A percentile compares a stretch with the other conserved stretches of the same genome.
Evolutionary conservation across 305 asterid species (phyloP).

Genomic region (Fraxinus albicans): DNA sequence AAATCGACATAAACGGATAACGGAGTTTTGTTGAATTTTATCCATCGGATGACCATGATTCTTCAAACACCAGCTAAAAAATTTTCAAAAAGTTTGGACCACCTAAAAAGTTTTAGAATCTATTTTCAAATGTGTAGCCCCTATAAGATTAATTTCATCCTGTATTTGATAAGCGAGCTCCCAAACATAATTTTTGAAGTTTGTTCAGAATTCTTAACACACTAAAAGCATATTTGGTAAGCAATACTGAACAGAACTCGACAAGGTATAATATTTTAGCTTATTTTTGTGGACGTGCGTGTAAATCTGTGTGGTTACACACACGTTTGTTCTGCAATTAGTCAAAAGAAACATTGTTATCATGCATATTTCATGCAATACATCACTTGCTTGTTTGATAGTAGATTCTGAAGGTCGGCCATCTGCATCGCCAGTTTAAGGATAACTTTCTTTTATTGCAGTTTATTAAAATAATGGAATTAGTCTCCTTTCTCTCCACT

Average conservation of each 20-base stretch:
- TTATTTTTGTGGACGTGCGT: neutral
- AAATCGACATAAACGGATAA: neutral
- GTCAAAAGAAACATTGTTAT: neutral
- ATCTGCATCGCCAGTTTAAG: constrained; percentile 11
- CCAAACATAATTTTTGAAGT: neutral
- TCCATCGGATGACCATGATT: neutral
- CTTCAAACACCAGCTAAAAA: neutral
- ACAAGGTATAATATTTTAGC: neutral
- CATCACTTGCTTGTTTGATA: constrained; percentile 8
- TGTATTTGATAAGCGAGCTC: neutral
- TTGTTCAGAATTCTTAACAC: neutral
- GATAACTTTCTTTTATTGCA: constrained; percentile 19
- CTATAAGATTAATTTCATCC: neutral
- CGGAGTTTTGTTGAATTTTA: neutral
- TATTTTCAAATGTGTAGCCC: neutral
- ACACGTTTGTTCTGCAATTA: neutral
- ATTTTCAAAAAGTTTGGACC: neutral
- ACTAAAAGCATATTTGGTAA: neutral
- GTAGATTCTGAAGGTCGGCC: neutral
- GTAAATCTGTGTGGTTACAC: neutral
- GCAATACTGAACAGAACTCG: neutral
- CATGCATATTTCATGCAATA: neutral
- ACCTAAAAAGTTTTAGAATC: neutral
- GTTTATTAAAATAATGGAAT: constrained; percentile 30
- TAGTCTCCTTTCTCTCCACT: constrained; percentile 32